Evolutionary conservation across 306 rosid species (phyloP).

Genomic region (Sophora flavescens): DNA sequence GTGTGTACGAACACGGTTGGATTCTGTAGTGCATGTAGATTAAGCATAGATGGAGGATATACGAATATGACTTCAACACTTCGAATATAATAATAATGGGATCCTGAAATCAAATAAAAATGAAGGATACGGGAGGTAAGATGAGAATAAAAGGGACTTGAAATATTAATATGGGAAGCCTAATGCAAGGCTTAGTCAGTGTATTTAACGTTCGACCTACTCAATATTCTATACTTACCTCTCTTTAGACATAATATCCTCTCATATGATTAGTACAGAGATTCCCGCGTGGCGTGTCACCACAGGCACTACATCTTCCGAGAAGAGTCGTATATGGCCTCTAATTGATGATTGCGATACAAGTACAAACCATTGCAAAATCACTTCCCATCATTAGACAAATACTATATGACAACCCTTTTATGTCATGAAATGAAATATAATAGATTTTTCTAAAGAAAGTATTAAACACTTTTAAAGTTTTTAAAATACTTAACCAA

Average conservation of each 20-base stretch:
- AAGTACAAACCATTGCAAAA: conserved; percentile 37
- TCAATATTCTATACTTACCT: conserved; percentile 55
- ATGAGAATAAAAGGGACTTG: conserved; percentile 1
- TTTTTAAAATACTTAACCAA: too few relatives aligned
- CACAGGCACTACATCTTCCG: conserved; percentile 53
- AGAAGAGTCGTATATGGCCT: conserved; percentile 55
- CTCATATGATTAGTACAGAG: conserved; percentile 44
- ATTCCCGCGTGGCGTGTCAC: conserved; percentile 50
- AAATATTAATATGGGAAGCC: conserved; percentile 16
- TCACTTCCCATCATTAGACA: not conserved
- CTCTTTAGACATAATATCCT: conserved; percentile 53
- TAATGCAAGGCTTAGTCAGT: conserved; percentile 24
- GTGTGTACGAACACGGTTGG: conserved; percentile 58
- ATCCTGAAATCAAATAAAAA: not conserved
- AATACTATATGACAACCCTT: not conserved
- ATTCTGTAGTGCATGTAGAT: conserved; percentile 37
- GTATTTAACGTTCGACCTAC: conserved; percentile 56
- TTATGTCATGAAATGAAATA: not conserved
- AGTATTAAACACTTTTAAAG: too few relatives aligned
- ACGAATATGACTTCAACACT: conserved; percentile 31
- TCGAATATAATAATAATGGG: not conserved
- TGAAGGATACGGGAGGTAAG: not conserved
- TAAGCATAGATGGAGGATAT: conserved; percentile 18
- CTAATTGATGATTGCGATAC: conserved; percentile 32
- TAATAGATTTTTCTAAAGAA: too few relatives aligned